Conservation (phyloP, 2,329 filamentous ascomycete species). For the Metarhizium album region DNA sequence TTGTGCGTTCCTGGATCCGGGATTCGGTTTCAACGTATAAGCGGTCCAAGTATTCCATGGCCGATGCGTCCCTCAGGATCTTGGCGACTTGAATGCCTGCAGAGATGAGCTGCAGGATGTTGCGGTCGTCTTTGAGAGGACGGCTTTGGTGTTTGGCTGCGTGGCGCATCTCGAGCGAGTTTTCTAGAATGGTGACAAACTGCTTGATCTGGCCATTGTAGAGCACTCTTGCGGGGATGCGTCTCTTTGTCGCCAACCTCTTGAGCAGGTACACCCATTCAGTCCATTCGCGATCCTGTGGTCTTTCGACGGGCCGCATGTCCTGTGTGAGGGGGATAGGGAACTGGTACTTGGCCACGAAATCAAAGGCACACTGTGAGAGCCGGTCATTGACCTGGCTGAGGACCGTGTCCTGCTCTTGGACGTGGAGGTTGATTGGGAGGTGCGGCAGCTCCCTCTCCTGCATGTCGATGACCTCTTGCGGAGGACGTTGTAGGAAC, state of each 20-base stretch:
- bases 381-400: conserved; percentile 74
- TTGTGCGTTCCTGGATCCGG: conserved; percentile 59
- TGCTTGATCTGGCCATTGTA: conserved; percentile 90
- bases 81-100: conserved; percentile 81
- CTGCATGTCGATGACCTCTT: conserved; percentile 62
- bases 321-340: conserved; percentile 76
- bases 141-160: conserved; percentile 74
- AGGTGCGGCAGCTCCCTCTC: conserved; percentile 73
- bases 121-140: conserved; percentile 77
- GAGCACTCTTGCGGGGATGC: conserved; percentile 72
- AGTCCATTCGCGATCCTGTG: conserved; percentile 77
- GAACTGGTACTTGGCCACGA: conserved; percentile 85
- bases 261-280: conserved; percentile 87
- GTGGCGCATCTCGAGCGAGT: conserved; percentile 80
- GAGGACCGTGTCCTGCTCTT: conserved; percentile 76
- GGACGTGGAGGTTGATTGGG: conserved; percentile 69
- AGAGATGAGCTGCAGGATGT: conserved; percentile 78
- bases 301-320: conserved; percentile 64
- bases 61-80: conserved; percentile 72
- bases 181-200: conserved; percentile 78
- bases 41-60: conserved; percentile 72
- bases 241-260: conserved; percentile 72
- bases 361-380: conserved; percentile 79
- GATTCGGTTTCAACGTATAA: conserved; percentile 76
- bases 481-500: conserved; percentile 61